phyloP scores from a whole-genome alignment of 2,329 filamentous ascomycete genomes.

The Alternaria angustiovoidea region DNA sequence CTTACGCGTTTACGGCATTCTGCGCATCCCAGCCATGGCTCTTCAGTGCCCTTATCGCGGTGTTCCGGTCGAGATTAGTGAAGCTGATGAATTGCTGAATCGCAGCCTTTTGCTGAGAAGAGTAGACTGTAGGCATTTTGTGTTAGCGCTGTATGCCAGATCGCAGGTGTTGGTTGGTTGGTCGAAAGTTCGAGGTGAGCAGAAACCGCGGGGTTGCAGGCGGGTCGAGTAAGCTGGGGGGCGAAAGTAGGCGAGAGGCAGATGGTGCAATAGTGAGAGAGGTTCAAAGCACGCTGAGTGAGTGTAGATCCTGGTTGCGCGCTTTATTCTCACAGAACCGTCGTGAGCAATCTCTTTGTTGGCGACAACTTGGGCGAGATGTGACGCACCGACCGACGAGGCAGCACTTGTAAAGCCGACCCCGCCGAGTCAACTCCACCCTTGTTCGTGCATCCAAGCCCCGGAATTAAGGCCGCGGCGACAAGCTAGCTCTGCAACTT shows the following conservation, averaged over 20 bases:
- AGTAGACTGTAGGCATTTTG: constrained; percentile 59
- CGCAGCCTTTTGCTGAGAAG: constrained; percentile 55
- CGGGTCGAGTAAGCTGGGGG: background rate
- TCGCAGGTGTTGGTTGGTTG: background rate
- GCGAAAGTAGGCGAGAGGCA: background rate
- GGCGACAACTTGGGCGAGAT: constrained; percentile 20
- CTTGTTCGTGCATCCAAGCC: constrained; percentile 11
- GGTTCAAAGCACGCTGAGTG: background rate
- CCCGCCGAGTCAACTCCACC: constrained; percentile 24
- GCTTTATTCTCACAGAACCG: constrained; percentile 6
- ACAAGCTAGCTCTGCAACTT: constrained; percentile 9
- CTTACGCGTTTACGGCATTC: constrained; percentile 58
- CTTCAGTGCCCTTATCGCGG: constrained; percentile 56
- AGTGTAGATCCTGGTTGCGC: background rate
- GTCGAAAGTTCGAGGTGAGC: constrained; percentile 1
- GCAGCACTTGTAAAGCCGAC: constrained; percentile 24
- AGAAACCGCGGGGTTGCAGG: constrained; percentile 11
- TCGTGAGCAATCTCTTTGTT: constrained; percentile 7
- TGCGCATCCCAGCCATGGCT: constrained; percentile 56
- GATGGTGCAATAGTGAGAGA: background rate
- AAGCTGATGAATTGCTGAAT: constrained; percentile 56
- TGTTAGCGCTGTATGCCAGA: constrained; percentile 24
- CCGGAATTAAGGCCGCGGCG: constrained; percentile 20
- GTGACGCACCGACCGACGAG: constrained; percentile 33
- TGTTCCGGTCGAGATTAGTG: constrained; percentile 55